Conservation (phyloP, 2,329 filamentous ascomycete genomes). For the Exophiala mesophila region DNA sequence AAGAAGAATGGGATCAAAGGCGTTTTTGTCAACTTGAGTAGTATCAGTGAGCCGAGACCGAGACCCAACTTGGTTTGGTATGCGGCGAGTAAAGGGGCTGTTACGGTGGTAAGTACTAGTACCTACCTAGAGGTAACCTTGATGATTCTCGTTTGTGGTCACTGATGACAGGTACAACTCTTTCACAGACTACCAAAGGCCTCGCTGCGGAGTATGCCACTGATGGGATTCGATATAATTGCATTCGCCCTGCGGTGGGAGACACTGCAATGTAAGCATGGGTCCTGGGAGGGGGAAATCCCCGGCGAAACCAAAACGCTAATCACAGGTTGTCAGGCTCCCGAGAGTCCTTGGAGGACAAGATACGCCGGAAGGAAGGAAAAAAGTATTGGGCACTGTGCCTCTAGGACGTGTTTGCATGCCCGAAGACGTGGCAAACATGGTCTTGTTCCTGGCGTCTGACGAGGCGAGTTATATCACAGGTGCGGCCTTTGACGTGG, state of each 20-base stretch:
- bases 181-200: conserved; percentile 8
- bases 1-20: conserved; percentile 17
- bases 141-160: too few relatives aligned
- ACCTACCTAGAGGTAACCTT: too few relatives aligned
- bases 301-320: too few relatives aligned
- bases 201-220: conserved; percentile 12
- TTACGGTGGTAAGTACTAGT: neutral
- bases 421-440: conserved; percentile 27
- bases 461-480: conserved; percentile 22
- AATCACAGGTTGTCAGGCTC: conserved; percentile 2
- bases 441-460: conserved; percentile 24
- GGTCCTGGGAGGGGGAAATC: neutral
- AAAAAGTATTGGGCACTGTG: conserved; percentile 12
- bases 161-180: too few relatives aligned
- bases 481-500: conserved; percentile 26
- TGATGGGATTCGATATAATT: conserved; percentile 12
- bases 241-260: conserved; percentile 13
- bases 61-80: conserved; percentile 23
- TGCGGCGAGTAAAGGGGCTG: conserved; percentile 11
- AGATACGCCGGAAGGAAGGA: conserved; percentile 12
- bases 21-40: conserved; percentile 21
- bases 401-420: conserved; percentile 22
- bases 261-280: conserved; percentile 13
- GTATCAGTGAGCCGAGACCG: conserved; percentile 20
- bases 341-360: conserved; percentile 9